Evolutionary conservation across 2,329 filamentous ascomycete species (phyloP).

Genomic region (Nemania sp.): DNA sequence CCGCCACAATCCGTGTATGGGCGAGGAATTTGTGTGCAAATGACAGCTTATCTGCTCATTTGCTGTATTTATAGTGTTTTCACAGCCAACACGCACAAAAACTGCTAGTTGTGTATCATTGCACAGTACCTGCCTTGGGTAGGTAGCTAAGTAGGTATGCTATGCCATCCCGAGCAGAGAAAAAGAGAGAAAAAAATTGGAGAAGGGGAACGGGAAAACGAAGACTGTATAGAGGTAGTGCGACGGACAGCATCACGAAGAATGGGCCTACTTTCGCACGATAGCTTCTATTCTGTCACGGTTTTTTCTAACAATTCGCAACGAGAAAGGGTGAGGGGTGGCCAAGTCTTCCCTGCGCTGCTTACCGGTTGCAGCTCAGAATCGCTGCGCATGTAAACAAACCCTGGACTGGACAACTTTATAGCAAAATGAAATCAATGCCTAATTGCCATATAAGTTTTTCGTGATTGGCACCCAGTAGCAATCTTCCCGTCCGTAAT

Average conservation of each 20-base stretch:
- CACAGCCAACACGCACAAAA: slow-evolving; percentile 18
- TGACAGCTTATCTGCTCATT: slow-evolving; percentile 5
- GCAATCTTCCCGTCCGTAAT: no score
- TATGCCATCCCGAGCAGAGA: background rate
- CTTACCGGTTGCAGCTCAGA: background rate
- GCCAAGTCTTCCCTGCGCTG: background rate
- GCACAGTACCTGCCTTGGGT: background rate
- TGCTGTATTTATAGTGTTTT: slow-evolving; percentile 24
- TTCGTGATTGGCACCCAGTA: background rate
- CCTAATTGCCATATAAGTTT: slow-evolving; percentile 6
- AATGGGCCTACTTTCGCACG: background rate
- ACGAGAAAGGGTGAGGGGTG: background rate
- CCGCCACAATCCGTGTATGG: background rate
- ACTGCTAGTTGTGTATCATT: slow-evolving; percentile 7
- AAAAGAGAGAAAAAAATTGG: background rate
- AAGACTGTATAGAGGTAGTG: background rate
- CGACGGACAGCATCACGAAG: background rate
- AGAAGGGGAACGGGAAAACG: background rate
- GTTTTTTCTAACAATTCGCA: background rate
- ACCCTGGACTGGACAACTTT: background rate
- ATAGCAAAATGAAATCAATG: slow-evolving; percentile 16
- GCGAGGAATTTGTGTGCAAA: slow-evolving; percentile 3
- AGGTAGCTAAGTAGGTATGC: no score
- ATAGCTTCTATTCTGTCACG: background rate
- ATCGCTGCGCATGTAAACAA: slow-evolving; percentile 4